Evolutionary conservation across 768 basidiomycete species (phyloP).

Genomic region (Antrodiella citrinella): DNA sequence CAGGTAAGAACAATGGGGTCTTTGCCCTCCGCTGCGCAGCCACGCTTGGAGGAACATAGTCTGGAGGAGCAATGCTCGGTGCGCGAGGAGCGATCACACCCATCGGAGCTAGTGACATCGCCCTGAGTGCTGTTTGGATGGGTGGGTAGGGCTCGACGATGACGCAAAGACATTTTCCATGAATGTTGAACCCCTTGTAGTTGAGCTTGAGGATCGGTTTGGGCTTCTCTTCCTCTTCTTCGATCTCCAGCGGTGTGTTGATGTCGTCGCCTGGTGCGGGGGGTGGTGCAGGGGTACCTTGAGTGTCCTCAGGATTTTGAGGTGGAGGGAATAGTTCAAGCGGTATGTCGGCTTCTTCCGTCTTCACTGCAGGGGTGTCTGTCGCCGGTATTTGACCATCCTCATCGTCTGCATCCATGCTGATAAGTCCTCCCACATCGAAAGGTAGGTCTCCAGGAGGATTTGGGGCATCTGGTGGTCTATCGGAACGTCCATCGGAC

Average conservation of each 20-base stretch:
- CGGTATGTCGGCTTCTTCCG: not conserved
- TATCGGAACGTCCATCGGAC: not conserved
- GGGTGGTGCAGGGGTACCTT: not conserved
- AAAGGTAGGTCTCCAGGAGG: slow-evolving; percentile 1
- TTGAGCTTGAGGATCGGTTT: slow-evolving; percentile 69
- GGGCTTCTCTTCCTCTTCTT: slow-evolving; percentile 53
- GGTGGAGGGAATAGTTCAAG: slow-evolving; percentile 10
- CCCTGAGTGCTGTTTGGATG: slow-evolving; percentile 29
- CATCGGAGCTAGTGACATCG: slow-evolving; percentile 24
- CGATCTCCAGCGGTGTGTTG: slow-evolving; percentile 28
- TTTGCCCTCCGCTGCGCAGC: slow-evolving; percentile 28
- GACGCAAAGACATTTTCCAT: slow-evolving; percentile 68
- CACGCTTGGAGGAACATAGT: slow-evolving; percentile 18
- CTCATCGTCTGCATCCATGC: slow-evolving; percentile 5
- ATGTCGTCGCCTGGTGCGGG: not conserved
- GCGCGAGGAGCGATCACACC: slow-evolving; percentile 22
- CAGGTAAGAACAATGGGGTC: slow-evolving; percentile 73
- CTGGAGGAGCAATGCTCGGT: slow-evolving; percentile 27
- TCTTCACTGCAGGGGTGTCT: slow-evolving; percentile 3
- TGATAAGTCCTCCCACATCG: slow-evolving; percentile 3
- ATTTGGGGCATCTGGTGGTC: not conserved
- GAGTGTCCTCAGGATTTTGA: not conserved
- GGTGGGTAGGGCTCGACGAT: slow-evolving; percentile 79
- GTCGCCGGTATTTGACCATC: not conserved
- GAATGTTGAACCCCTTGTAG: slow-evolving; percentile 65